phyloP scores from a whole-genome alignment of 352 stramenopile species.

The Pilasporangium apinafurcum region DNA sequence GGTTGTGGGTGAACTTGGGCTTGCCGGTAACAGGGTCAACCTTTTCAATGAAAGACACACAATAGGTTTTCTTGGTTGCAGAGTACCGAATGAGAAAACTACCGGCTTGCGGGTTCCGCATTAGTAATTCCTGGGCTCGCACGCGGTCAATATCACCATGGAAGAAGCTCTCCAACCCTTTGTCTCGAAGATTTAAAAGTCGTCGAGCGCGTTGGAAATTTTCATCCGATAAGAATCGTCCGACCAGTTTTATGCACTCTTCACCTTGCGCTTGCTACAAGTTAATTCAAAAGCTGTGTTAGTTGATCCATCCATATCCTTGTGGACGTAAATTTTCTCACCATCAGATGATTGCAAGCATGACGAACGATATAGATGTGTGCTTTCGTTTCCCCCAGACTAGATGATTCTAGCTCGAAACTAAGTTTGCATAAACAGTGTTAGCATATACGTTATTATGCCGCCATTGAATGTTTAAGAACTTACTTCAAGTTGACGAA shows the following conservation, averaged over 20 bases:
- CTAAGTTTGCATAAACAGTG: slow-evolving; percentile 13
- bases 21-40: slow-evolving; percentile 21
- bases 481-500: slow-evolving; percentile 72
- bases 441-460: too few species aligned
- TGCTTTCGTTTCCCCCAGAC: slow-evolving; percentile 10
- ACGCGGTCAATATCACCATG: slow-evolving; percentile 65
- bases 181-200: slow-evolving; percentile 39
- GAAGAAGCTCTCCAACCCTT: slow-evolving; percentile 72
- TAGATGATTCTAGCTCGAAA: slow-evolving; percentile 44
- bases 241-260: slow-evolving; percentile 48
- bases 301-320: not conserved
- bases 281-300: not conserved
- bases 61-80: slow-evolving; percentile 53
- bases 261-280: slow-evolving; percentile 46
- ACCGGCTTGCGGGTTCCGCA: slow-evolving; percentile 14
- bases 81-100: slow-evolving; percentile 79
- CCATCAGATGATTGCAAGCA: slow-evolving; percentile 65
- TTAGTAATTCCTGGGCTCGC: slow-evolving; percentile 36
- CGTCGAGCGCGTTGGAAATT: slow-evolving; percentile 61
- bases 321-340: slow-evolving; percentile 9
- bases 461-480: not conserved
- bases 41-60: slow-evolving; percentile 57
- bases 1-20: slow-evolving; percentile 56
- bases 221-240: slow-evolving; percentile 48
- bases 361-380: slow-evolving; percentile 75